These are phyloP conservation scores for Backusella tuberculispora DNA, from an alignment of 192 early-diverging fungal species.

Conservation along the genomic window DNA sequence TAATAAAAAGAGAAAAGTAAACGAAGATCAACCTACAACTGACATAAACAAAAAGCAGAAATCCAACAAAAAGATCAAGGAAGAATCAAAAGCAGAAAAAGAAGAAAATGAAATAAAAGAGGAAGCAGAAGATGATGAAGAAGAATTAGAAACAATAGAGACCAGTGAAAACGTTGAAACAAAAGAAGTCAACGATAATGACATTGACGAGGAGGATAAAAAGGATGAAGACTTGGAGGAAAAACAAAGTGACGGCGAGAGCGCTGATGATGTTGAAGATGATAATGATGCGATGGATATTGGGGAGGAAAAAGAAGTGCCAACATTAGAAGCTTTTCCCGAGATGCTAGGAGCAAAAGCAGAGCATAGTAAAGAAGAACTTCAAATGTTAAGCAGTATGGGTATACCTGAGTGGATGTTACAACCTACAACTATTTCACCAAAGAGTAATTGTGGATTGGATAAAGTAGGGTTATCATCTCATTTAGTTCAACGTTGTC, in stretches of 20 bases:
- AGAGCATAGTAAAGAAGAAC: constrained; percentile 44
- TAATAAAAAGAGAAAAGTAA: constrained; percentile 43
- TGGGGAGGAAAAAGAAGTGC: background rate
- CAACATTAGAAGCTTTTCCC: constrained; percentile 47
- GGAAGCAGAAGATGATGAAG: constrained; percentile 2
- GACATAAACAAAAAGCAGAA: background rate
- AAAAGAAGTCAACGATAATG: constrained; percentile 14
- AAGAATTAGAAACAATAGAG: background rate
- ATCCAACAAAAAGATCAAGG: constrained; percentile 25
- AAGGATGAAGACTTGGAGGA: constrained; percentile 32
- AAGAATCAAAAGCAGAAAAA: constrained; percentile 42
- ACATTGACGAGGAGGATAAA: constrained; percentile 13
- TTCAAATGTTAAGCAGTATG: constrained; percentile 53
- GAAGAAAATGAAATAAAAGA: constrained; percentile 34
- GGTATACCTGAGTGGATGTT: constrained; percentile 92
- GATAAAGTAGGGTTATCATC: constrained; percentile 60
- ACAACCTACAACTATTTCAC: constrained; percentile 75
- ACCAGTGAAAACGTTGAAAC: constrained; percentile 15
- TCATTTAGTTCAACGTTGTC: constrained; percentile 62
- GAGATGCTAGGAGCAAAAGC: constrained; percentile 41
- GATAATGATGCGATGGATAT: constrained; percentile 12
- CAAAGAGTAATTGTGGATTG: constrained; percentile 40
- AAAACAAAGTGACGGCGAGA: constrained; percentile 32
- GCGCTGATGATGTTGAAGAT: constrained; percentile 18
- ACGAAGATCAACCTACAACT: constrained; percentile 5